Evolutionary conservation across 352 stramenopile genomes (phyloP).

Genomic region (Peronospora belbahrii): DNA sequence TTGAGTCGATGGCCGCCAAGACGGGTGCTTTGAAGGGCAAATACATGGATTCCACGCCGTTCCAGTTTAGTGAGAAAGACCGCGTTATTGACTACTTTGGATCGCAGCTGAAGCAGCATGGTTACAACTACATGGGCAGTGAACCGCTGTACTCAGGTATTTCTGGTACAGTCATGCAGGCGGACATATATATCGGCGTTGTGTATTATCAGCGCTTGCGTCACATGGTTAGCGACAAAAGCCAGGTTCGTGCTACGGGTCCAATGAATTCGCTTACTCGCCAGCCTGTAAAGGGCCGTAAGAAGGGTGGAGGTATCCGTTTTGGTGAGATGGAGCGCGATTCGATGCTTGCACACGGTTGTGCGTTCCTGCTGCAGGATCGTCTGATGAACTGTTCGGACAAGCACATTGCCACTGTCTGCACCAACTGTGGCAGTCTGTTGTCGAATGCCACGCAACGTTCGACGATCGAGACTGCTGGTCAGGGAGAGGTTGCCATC

Average conservation of each 20-base stretch:
- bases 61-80: slow-evolving; percentile 98
- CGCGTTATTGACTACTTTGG: slow-evolving; percentile 99
- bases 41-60: slow-evolving; percentile 97
- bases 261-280: slow-evolving; percentile 98
- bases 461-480: slow-evolving; percentile 68
- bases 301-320: slow-evolving; percentile 98
- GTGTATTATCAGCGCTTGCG: slow-evolving; percentile 99
- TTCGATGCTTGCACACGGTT: slow-evolving; percentile 96
- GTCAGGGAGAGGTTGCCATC: slow-evolving; percentile 74
- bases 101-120: slow-evolving; percentile 94
- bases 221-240: slow-evolving; percentile 99
- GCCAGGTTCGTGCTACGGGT: slow-evolving; percentile 96
- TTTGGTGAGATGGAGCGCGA: slow-evolving; percentile 99
- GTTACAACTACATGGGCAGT: slow-evolving; percentile 98
- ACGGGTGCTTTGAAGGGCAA: slow-evolving; percentile 95
- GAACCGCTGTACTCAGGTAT: slow-evolving; percentile 99
- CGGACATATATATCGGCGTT: slow-evolving; percentile 99
- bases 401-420: slow-evolving; percentile 96
- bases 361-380: slow-evolving; percentile 94
- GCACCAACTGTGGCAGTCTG: slow-evolving; percentile 86
- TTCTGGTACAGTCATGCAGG: slow-evolving; percentile 97
- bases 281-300: slow-evolving; percentile 99
- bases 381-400: slow-evolving; percentile 99
- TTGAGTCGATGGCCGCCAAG: slow-evolving; percentile 99
- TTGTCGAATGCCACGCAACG: slow-evolving; percentile 84